Evolutionary conservation across 2,329 filamentous ascomycete genomes (phyloP), one percentile per base, ranked within the genome.

Genomic region (Paracamarosporium sp.): DNA sequence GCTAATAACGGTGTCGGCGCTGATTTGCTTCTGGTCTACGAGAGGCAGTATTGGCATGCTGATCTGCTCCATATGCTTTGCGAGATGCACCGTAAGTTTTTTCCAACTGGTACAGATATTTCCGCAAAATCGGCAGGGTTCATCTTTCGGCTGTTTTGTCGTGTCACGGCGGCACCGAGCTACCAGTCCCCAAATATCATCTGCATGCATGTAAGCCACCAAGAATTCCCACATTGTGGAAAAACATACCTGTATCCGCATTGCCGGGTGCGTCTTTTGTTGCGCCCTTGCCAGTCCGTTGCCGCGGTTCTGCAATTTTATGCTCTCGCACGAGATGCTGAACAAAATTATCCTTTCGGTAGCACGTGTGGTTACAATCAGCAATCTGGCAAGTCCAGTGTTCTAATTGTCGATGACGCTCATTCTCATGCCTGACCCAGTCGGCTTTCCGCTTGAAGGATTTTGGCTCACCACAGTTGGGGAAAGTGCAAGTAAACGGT

Each of bases 361-460:
- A 96, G 79, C 93, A 97, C 3, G 83, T 86, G 72, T 97, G 93
- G 8, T 82, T 84, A 75, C 93, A 97, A 62, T 94, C 92, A 4
- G 88, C 85, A 20, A 93, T 85, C 59, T 91, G 88, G 72, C 93
- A 97, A 5, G 85, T 88, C 93, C 93, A 97, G 88, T 91, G 95
- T 70, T 97, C 93, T 2, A 96, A 81, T 62, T 96, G 92, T 24
- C 93, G 86, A 73, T 97, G 93, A 25, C 90, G 88, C 76, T 97
- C 93, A 66, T 94, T 96, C 73, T 97, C 93, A 69, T 97, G 93
- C 28, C 93, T 86, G 22, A 97, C 92, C 93, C 93, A 97, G 73
- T 97, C 93, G 13, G 93, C 93, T 77, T 97, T 97, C 46, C 93
- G 87, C 78, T 97, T 97, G 82, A 97, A 97, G 33, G 92, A 93